These are phyloP conservation scores for Chenopodium suecicum DNA, from an alignment of 148 eudicot species.

Conservation along the genomic window DNA sequence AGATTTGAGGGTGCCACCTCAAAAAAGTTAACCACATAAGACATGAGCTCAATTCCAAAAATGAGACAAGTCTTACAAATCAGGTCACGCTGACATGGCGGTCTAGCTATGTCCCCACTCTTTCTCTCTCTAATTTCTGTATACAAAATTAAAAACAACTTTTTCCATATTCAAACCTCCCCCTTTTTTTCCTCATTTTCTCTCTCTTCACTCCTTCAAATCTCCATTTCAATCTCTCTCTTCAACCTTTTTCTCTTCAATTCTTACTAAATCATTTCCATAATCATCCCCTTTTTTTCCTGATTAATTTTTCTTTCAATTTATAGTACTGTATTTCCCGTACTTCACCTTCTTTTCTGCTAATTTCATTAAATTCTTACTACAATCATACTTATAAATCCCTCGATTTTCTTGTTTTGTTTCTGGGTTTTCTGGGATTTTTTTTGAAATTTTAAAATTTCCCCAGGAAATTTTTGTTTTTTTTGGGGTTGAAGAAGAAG, in stretches of 20 bases:
- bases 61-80: neutral
- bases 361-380: neutral
- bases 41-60: too few relatives aligned
- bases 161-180: constrained; percentile 18
- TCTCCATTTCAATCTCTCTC: neutral
- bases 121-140: too few relatives aligned
- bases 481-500: constrained; percentile 1
- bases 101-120: neutral
- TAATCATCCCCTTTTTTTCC: neutral
- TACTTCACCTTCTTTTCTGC: neutral
- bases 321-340: neutral
- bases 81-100: neutral
- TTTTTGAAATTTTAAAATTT: neutral
- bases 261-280: neutral
- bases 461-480: neutral
- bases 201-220: neutral
- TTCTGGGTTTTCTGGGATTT: neutral
- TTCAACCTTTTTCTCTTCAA: too few relatives aligned
- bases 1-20: too few relatives aligned
- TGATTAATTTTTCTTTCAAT: neutral
- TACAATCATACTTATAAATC: neutral
- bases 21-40: too few relatives aligned
- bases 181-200: neutral
- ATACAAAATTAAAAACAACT: neutral
- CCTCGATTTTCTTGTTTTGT: neutral